Evolutionary conservation across 73 alveolate genomes (phyloP).

Genomic region (Breviolum minutum): DNA sequence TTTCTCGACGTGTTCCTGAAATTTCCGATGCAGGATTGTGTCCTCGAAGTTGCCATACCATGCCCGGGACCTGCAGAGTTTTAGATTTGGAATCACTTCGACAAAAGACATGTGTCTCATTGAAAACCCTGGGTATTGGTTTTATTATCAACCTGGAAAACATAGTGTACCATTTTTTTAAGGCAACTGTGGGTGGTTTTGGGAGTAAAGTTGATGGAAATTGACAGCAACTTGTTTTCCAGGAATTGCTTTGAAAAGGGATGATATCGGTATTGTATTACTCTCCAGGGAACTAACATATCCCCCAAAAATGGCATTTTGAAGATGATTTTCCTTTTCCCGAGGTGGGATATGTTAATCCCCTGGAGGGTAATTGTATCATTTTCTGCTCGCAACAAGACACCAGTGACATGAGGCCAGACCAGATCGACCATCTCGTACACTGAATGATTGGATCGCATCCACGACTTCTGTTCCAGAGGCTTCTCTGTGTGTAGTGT

Average conservation of each 20-base stretch:
- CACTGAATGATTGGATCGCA: constrained; percentile 87
- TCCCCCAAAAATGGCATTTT: too few species aligned
- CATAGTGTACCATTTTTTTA: too few species aligned
- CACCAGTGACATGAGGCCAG: constrained; percentile 4
- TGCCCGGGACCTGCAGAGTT: constrained; percentile 23
- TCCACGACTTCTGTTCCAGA: constrained; percentile 66
- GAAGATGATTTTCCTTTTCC: too few species aligned
- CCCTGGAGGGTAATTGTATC: too few species aligned
- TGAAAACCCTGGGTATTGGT: too few species aligned
- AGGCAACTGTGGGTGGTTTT: too few species aligned
- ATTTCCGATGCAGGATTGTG: constrained; percentile 64
- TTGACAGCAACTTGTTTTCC: neutral
- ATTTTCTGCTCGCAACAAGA: neutral
- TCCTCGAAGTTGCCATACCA: constrained; percentile 89
- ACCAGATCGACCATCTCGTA: constrained; percentile 81
- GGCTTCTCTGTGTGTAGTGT: neutral
- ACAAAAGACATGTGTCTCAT: too few species aligned
- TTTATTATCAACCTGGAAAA: too few species aligned
- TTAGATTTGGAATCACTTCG: neutral
- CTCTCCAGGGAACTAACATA: too few species aligned
- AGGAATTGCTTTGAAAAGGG: too few species aligned
- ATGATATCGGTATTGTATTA: neutral
- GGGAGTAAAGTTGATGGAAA: neutral
- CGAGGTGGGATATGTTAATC: too few species aligned
- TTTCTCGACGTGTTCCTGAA: neutral